These are phyloP conservation scores for Lentinus tigrinus DNA, from an alignment of 768 basidiomycete genomes.

Conservation along the genomic window DNA sequence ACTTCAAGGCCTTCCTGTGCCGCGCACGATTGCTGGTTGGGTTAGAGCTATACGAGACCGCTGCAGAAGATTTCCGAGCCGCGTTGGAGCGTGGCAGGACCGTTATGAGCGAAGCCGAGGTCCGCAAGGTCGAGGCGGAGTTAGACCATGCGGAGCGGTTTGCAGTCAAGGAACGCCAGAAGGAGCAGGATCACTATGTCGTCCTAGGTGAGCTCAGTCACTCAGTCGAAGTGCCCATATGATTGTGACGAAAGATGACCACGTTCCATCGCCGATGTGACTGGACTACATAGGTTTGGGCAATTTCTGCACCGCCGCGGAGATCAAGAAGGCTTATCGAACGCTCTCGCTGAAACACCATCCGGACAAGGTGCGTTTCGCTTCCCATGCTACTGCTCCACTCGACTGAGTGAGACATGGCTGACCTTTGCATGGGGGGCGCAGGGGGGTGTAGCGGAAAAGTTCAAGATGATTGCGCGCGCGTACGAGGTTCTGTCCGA, in stretches of 20 bases:
- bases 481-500: constrained; percentile 80
- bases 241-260: too few relatives aligned
- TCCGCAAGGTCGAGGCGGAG: constrained; percentile 57
- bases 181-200: constrained; percentile 84
- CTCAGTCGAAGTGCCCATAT: too few relatives aligned
- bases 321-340: constrained; percentile 59
- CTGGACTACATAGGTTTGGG: constrained; percentile 33
- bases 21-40: constrained; percentile 73
- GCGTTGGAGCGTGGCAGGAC: constrained; percentile 64
- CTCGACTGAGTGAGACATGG: too few relatives aligned
- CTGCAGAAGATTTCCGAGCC: constrained; percentile 68
- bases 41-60: constrained; percentile 66
- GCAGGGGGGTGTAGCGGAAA: constrained; percentile 81
- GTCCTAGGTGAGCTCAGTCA: constrained; percentile 60
- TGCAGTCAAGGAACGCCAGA: constrained; percentile 71
- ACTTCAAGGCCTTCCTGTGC: constrained; percentile 80
- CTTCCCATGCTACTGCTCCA: neutral
- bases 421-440: too few relatives aligned
- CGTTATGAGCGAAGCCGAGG: constrained; percentile 60
- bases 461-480: constrained; percentile 85
- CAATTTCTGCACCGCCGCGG: constrained; percentile 56
- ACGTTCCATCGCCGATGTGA: neutral
- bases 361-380: constrained; percentile 64
- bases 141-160: constrained; percentile 67
- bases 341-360: constrained; percentile 78